phyloP scores from a whole-genome alignment of 495 filamentous ascomycete species.

The Aspergillus biplanus region DNA sequence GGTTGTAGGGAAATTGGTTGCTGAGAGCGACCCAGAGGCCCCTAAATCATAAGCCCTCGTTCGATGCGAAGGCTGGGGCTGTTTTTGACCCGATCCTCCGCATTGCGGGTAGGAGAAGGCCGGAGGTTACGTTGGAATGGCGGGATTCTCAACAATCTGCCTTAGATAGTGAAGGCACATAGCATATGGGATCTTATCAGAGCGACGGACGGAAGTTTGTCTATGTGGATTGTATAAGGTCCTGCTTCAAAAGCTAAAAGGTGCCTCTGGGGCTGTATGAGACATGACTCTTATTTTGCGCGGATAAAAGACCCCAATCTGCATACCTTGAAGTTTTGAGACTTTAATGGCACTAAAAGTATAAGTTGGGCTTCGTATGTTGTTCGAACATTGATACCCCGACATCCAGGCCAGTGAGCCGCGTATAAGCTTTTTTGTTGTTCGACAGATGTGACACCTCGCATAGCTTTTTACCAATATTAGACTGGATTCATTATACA shows the following conservation, averaged over 20 bases:
- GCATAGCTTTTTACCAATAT: not conserved
- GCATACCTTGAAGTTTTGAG: not conserved
- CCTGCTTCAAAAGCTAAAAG: not conserved
- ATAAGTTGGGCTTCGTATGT: not conserved
- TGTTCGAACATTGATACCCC: too few species aligned
- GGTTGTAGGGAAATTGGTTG: constrained; percentile 87
- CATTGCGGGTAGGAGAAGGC: not conserved
- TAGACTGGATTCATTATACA: not conserved
- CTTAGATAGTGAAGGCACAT: too few species aligned
- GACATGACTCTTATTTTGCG: not conserved
- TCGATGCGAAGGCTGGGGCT: not conserved
- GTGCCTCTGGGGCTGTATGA: not conserved
- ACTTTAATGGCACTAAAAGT: not conserved
- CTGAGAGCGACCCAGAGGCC: constrained; percentile 64
- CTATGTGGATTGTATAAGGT: not conserved
- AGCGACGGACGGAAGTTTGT: not conserved
- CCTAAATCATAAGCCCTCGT: constrained; percentile 32
- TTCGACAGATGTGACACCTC: not conserved
- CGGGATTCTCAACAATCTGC: too few species aligned
- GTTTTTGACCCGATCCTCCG: not conserved
- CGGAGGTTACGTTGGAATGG: too few species aligned
- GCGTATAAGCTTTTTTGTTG: not conserved
- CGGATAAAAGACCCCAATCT: not conserved
- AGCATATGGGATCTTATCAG: not conserved
- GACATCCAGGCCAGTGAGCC: too few species aligned